phyloP scores from a whole-genome alignment of 2,329 filamentous ascomycete species.

The Aspergillus carbonarius region DNA sequence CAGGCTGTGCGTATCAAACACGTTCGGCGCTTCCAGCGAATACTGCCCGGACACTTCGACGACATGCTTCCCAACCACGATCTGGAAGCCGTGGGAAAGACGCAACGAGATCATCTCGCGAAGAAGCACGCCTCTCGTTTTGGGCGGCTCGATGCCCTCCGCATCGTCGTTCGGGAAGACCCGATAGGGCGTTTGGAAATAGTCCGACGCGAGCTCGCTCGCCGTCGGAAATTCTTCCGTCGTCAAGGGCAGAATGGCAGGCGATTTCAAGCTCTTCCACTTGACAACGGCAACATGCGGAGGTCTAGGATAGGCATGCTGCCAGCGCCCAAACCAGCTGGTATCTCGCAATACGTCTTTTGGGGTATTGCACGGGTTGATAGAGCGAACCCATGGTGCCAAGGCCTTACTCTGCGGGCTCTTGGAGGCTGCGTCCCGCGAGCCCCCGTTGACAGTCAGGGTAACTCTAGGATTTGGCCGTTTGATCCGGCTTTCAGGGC shows the following conservation, averaged over 20 bases:
- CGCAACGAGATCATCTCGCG: conserved; percentile 83
- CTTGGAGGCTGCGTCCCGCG: conserved; percentile 51
- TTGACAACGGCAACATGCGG: conserved; percentile 85
- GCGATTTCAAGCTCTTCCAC: conserved; percentile 94
- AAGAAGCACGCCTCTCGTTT: conserved; percentile 72
- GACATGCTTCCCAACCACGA: conserved; percentile 77
- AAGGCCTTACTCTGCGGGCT: conserved; percentile 72
- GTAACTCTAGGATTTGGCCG: conserved; percentile 23
- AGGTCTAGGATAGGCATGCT: conserved; percentile 88
- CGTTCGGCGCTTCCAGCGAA: conserved; percentile 68
- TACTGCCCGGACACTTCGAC: conserved; percentile 73
- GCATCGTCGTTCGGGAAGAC: conserved; percentile 77
- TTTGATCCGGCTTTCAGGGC: conserved; percentile 32
- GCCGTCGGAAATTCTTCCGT: conserved; percentile 90
- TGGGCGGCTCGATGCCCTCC: conserved; percentile 68
- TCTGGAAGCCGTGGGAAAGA: conserved; percentile 90
- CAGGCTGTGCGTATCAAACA: conserved; percentile 72
- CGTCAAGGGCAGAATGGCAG: conserved; percentile 86
- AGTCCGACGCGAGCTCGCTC: conserved; percentile 79
- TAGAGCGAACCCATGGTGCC: conserved; percentile 80
- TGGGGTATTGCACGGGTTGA: conserved; percentile 91
- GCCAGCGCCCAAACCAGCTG: conserved; percentile 88
- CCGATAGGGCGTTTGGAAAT: conserved; percentile 79
- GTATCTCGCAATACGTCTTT: conserved; percentile 69
- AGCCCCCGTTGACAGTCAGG: conserved; percentile 29